A percentile compares a stretch with the other conserved stretches of the same genome.
These are phyloP conservation scores for Saccharomycopsis fermentans DNA, from an alignment of 805 yeast species.

Conservation along the genomic window DNA sequence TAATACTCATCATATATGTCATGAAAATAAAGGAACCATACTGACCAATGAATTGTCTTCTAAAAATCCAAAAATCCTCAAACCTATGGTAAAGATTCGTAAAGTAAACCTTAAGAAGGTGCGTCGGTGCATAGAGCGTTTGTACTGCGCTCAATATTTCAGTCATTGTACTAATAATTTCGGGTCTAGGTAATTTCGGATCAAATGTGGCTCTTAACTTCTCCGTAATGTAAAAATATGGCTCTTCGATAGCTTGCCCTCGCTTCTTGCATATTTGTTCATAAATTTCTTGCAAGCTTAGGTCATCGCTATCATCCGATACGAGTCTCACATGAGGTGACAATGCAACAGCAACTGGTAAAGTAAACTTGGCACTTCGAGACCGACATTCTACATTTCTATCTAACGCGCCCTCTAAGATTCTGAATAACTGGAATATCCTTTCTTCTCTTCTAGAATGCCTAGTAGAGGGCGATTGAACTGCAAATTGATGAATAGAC, in stretches of 20 bases:
- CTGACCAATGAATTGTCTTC: constrained; percentile 89
- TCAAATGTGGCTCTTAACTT: constrained; percentile 89
- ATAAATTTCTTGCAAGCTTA: constrained; percentile 72
- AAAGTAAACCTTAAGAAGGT: constrained; percentile 73
- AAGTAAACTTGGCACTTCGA: constrained; percentile 71
- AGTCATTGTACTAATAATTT: constrained; percentile 74
- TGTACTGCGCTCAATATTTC: constrained; percentile 90
- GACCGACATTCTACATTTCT: constrained; percentile 82
- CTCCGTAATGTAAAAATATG: constrained; percentile 75
- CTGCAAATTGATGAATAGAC: constrained; percentile 82
- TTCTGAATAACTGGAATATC: constrained; percentile 81
- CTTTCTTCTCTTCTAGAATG: constrained; percentile 96
- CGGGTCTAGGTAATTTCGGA: constrained; percentile 89
- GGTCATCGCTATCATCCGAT: constrained; percentile 68
- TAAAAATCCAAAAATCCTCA: constrained; percentile 95
- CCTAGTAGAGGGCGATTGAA: constrained; percentile 96
- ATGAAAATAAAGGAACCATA: constrained; percentile 88
- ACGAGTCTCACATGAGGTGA: constrained; percentile 90
- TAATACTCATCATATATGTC: constrained; percentile 91
- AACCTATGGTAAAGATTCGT: constrained; percentile 58
- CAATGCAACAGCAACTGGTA: constrained; percentile 87
- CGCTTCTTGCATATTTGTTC: constrained; percentile 74
- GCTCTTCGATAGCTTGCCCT: constrained; percentile 76
- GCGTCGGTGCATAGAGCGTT: constrained; percentile 73
- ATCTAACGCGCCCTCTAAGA: constrained; percentile 71